Evolutionary conservation across 164 flowering plant species (phyloP).

Genomic region (Vitis riparia): DNA sequence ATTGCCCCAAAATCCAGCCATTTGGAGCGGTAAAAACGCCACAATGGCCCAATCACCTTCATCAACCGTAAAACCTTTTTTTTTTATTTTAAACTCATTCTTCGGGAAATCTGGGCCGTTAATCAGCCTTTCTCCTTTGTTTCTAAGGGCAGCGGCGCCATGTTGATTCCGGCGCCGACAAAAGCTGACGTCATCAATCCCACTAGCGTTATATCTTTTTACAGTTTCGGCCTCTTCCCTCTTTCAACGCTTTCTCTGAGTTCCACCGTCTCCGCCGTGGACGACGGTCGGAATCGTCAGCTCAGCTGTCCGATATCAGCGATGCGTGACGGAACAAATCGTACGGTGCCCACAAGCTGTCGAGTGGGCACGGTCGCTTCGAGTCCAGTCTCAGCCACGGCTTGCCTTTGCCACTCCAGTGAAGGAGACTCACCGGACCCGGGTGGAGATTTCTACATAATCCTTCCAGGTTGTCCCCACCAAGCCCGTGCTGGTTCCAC

Average conservation of each 20-base stretch:
- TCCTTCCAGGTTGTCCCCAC: conserved; percentile 71
- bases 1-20: too few species aligned
- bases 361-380: conserved; percentile 62
- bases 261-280: neutral
- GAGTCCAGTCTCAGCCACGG: conserved; percentile 75
- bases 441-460: conserved; percentile 66
- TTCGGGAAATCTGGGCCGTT: too few species aligned
- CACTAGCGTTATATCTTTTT: neutral
- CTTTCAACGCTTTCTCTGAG: neutral
- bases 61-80: too few species aligned
- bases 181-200: too few species aligned
- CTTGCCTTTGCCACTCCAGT: conserved; percentile 87
- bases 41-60: too few species aligned
- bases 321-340: conserved; percentile 49
- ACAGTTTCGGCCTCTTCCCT: neutral
- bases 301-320: conserved; percentile 43
- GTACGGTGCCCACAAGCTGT: conserved; percentile 70
- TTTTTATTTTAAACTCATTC: too few species aligned
- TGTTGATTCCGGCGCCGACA: too few species aligned
- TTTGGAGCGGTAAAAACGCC: too few species aligned
- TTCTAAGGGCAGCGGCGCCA: too few species aligned
- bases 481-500: conserved; percentile 87
- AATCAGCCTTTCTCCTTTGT: too few species aligned
- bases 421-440: conserved; percentile 74
- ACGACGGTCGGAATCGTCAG: conserved; percentile 14